Base-by-base conservation (phyloP, 2,329 filamentous ascomycete species). In the Cercospora zeae-maydis region DNA sequence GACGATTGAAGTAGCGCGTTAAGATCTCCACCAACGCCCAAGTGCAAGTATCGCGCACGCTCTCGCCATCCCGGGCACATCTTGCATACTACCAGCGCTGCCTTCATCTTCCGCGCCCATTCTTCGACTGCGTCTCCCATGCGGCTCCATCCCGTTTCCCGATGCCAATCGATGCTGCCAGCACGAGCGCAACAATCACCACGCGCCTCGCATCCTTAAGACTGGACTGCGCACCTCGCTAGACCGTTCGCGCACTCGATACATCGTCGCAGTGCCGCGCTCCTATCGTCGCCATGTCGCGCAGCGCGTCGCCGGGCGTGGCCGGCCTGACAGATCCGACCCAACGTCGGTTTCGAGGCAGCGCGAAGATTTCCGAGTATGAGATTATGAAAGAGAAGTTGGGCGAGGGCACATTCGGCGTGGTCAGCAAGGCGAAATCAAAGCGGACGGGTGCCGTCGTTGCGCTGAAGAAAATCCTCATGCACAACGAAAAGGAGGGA, bases 401-500 rank as follows among this genome's bases (percentile, higher is more conserved):
- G 61, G 93, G 93, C 70, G 93, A 98, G 76, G 93, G 93, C 65
- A 98, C 93, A 21, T 98, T 98, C 79, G 93, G 93, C 69, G 92
- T 98, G 79, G 95, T 98, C 39, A 92, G 96, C 77, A 95, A 93
- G 73, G 95, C 92, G 65, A 86, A 86, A 65, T 92, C 90, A 30
- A 88, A 86, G 72, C 89, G 84, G 72, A 90, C 87, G 1, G 89
- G 90, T 59, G 83, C 85, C 24, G 77, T 93, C 51, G 90, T 96
- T 64, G 95, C 95, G 3, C 78, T 99, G 73, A 99, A 99, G 81
- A 98, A 98, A 83, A 99, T 99, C 69, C 86, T 99, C 69, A 97
- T 98, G 91, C 95, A 98, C 76, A 96, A 98, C 76, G 95, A 99
- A 80, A 98, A 97, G 76, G 95, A 99, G 78, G 95, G 95, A 55